Evolutionary conservation across 495 filamentous ascomycete species (phyloP).

Genomic region (Penicillium flavigenum): DNA sequence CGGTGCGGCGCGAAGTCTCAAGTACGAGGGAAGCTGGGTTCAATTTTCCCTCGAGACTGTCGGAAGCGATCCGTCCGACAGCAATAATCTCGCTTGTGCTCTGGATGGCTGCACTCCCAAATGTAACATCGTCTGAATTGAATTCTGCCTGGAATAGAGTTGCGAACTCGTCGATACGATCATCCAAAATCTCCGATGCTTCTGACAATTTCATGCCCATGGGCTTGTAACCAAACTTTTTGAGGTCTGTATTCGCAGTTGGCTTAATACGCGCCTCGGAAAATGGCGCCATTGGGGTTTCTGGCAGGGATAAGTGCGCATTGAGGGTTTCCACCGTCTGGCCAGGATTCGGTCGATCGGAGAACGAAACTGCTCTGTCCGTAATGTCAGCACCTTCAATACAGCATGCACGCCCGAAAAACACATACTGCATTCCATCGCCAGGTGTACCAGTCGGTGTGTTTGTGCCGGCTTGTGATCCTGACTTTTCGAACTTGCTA

Average conservation of each 20-base stretch:
- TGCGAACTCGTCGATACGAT: constrained; percentile 88
- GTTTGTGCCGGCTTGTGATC: constrained; percentile 34
- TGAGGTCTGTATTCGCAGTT: constrained; percentile 77
- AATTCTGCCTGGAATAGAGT: constrained; percentile 69
- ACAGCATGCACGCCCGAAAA: background rate
- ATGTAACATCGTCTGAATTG: constrained; percentile 72
- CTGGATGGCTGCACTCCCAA: constrained; percentile 82
- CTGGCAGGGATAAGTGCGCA: constrained; percentile 64
- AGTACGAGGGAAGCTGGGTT: constrained; percentile 81
- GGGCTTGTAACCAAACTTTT: constrained; percentile 86
- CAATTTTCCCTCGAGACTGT: constrained; percentile 77
- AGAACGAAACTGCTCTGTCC: constrained; percentile 58
- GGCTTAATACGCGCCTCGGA: constrained; percentile 76
- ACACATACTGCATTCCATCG: constrained; percentile 36
- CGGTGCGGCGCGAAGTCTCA: constrained; percentile 82
- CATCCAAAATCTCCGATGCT: constrained; percentile 87
- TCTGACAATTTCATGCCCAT: constrained; percentile 93
- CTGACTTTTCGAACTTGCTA: constrained; percentile 41
- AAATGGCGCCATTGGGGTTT: constrained; percentile 69
- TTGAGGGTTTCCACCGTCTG: constrained; percentile 81
- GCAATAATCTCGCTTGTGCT: constrained; percentile 84
- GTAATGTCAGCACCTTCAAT: constrained; percentile 21
- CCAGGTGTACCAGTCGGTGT: constrained; percentile 27
- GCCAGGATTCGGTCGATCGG: constrained; percentile 71
- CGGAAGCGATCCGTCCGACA: constrained; percentile 86